A percentile compares a stretch with the other conserved stretches of the same genome.
Evolutionary conservation across 2,329 filamentous ascomycete species (phyloP).

Genomic region (Berkeleyomyces rouxiae): DNA sequence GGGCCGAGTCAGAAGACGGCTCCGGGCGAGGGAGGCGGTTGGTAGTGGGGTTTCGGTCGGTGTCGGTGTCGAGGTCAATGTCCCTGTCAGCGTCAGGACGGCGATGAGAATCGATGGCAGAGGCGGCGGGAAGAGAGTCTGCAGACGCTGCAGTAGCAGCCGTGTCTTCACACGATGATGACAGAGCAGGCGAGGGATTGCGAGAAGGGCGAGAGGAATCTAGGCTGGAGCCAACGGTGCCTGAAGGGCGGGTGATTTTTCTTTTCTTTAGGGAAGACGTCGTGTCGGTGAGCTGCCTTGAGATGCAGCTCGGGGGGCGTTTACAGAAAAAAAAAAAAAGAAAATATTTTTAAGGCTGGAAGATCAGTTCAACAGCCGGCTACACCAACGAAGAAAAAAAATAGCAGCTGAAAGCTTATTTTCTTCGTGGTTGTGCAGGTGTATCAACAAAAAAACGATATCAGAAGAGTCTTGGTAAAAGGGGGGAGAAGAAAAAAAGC

Average conservation of each 20-base stretch:
- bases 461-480: neutral
- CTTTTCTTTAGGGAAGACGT: constrained; percentile 62
- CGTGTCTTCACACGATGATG: constrained; percentile 24
- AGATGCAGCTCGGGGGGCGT: constrained; percentile 34
- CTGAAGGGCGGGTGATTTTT: constrained; percentile 38
- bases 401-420: neutral
- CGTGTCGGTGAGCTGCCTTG: constrained; percentile 49
- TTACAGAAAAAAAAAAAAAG: constrained; percentile 12
- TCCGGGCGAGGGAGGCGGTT: constrained; percentile 18
- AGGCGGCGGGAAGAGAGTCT: neutral
- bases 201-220: constrained; percentile 20
- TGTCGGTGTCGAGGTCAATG: constrained; percentile 25
- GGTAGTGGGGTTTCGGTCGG: constrained; percentile 32
- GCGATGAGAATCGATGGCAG: neutral
- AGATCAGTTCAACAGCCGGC: neutral
- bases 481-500: neutral
- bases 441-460: neutral
- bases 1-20: neutral
- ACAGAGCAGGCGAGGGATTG: constrained; percentile 22
- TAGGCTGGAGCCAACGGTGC: constrained; percentile 22
- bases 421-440: neutral
- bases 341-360: neutral
- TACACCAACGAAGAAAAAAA: neutral
- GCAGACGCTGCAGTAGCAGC: constrained; percentile 7
- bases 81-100: constrained; percentile 16